Evolutionary conservation across 2,329 filamentous ascomycete species (phyloP), one percentile per base, ranked within the genome.

Genomic region (Ploettnerulaceae sp.): DNA sequence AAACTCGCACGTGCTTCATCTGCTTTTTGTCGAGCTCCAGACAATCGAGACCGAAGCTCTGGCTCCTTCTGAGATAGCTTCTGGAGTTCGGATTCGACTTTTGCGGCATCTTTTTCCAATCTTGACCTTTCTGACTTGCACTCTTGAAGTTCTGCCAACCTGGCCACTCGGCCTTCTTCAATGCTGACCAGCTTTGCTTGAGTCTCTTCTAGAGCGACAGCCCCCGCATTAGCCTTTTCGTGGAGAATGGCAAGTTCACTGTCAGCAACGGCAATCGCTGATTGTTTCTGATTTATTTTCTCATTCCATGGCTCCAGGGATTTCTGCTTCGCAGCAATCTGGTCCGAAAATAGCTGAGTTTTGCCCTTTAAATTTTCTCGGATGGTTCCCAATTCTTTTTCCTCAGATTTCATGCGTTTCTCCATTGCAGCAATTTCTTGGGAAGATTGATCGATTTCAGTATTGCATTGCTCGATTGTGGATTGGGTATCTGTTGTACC

Each of bases 261-360:
- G 64, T 95, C 87, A 1, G 93, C 89, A 8, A 98, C 90, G 3
- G 91, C 91, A 56, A 96, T 94, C 3, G 86, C 82, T 0, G 90
- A 96, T 62, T 93, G 86, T 66, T 95, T 97, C 63, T 95, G 85
- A 66, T 93, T 96, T 70, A 98, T 91, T 69, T 93, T 97, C 56
- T 89, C 89, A 57, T 85, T 90, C 93, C 93, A 98, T 0, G 93
- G 93, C 67, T 97, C 91, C 8, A 98, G 74, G 1, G 88, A 84
- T 68, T 94, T 96, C 62, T 98, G 93, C 69, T 95, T 96, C 4
- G 75, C 76, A 0, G 89, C 82, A 57, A 98, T 97, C 61, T 96
- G 77, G 58, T 98, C 89, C 0, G 91, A 97, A 52, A 96, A 86
- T 5, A 81, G 85, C 64, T 97, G 90, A 0, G 93, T 98, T 70